A percentile compares a stretch with the other conserved stretches of the same genome.
phyloP scores from a whole-genome alignment of 2,329 filamentous ascomycete genomes.

The Chaetomiaceae sp. region DNA sequence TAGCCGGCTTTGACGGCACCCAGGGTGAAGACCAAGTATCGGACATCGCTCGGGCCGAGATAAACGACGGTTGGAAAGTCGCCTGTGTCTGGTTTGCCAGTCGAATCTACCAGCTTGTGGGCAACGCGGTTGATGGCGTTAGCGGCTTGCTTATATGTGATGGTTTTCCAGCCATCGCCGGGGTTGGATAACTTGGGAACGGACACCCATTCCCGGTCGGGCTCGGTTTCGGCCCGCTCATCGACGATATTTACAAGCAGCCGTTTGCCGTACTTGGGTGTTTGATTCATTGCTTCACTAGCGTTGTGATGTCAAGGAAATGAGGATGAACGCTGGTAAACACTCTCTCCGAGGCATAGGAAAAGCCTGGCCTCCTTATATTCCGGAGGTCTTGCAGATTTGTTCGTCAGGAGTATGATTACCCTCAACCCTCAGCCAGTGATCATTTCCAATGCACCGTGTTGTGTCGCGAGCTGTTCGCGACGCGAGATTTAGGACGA shows the following conservation, averaged over 20 bases:
- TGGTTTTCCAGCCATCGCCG: slow-evolving; percentile 37
- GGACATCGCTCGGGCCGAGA: slow-evolving; percentile 38
- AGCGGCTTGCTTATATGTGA: slow-evolving; percentile 37
- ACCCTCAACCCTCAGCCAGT: too few species aligned
- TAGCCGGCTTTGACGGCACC: slow-evolving; percentile 34
- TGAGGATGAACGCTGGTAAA: too few species aligned
- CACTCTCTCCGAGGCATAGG: too few species aligned
- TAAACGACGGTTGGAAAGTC: slow-evolving; percentile 41
- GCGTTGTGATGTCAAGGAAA: too few species aligned
- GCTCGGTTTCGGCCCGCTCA: slow-evolving; percentile 33
- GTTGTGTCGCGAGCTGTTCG: not conserved
- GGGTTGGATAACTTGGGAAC: slow-evolving; percentile 35
- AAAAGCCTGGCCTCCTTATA: too few species aligned
- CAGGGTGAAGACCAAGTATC: slow-evolving; percentile 27
- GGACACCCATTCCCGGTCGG: slow-evolving; percentile 34
- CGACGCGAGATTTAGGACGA: slow-evolving; percentile 6
- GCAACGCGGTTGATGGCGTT: slow-evolving; percentile 41
- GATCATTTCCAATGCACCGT: too few species aligned
- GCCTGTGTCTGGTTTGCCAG: slow-evolving; percentile 26
- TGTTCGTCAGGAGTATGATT: too few species aligned
- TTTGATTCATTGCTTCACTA: not conserved
- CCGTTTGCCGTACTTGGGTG: slow-evolving; percentile 28
- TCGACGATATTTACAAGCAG: slow-evolving; percentile 39
- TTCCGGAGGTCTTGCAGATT: too few species aligned
- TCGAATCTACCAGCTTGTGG: slow-evolving; percentile 31